Base-by-base conservation (phyloP, 306 rosid genomes). In the Echinosophora koreensis region DNA sequence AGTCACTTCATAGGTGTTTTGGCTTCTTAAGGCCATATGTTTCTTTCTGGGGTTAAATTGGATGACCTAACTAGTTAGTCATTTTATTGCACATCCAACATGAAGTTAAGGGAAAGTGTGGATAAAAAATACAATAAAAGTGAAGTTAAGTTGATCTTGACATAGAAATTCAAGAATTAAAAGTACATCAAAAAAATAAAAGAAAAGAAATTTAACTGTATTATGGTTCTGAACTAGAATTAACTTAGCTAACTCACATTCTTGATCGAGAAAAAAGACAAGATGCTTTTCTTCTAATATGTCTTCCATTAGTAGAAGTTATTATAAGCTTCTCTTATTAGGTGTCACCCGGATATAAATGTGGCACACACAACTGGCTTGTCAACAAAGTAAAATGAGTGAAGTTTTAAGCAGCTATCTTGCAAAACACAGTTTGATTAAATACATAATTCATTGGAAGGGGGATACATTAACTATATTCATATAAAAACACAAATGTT, bases 311-410 rank as follows among this genome's bases (percentile, higher is more conserved):
- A 41, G 77, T 58, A 12, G 77, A 72, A 59, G 83, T 17, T 35
- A 66, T 55, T 22, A 73, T 58, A 11, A 60, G 52, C 22, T 73
- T 73, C 18, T 49, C 27, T 55, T 11, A 8, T 59, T 46, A 83
- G 67, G 56, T 73, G 58, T 32, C 38, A 50, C 42, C 61, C 13
- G 2, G 37, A 71, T 16, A 71, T 67, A 63, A 50, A 80, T 55
- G 61, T 17, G 77, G 49, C 62, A 41, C 50, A 65, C 7, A 66
- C 11, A 73, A 44, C 44, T 77, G 15, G 51, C 85, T 81, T 78
- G 60, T 46, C 2, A 27, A 56, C 12, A 63, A 80, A 81, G 81
- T 49, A 81, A 78, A 66, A 69, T 74, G 41, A 72, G 47, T 57
- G 66, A 13, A 61, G 17, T 39, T 44, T 73, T 27, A 69, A 75